Evolutionary conservation across 148 eudicot genomes (phyloP).

Genomic region (Rhododendron ferrugineum): DNA sequence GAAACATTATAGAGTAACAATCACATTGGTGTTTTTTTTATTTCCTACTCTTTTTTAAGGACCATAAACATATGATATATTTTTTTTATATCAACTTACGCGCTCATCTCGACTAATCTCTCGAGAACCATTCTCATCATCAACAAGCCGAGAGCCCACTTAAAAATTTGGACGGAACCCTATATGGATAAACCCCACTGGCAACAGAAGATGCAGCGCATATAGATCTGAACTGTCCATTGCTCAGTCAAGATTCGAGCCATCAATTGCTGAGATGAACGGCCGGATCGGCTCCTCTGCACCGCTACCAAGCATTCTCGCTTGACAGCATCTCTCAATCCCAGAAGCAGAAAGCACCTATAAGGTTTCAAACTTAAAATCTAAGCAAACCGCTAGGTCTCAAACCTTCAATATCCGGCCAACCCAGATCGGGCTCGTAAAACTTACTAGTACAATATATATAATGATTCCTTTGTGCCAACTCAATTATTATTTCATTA

Average conservation of each 20-base stretch:
- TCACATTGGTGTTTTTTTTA: neutral
- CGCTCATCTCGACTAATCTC: neutral
- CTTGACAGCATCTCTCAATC: too few relatives aligned
- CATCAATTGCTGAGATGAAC: too few relatives aligned
- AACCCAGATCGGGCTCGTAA: neutral
- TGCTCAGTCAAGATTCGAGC: too few relatives aligned
- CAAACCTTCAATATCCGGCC: neutral
- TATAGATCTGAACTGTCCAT: too few relatives aligned
- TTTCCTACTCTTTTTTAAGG: neutral
- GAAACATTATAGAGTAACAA: neutral
- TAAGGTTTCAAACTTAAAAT: neutral
- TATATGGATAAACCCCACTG: too few relatives aligned
- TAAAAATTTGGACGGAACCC: too few relatives aligned
- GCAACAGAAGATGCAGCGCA: too few relatives aligned
- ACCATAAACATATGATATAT: neutral
- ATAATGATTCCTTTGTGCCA: neutral
- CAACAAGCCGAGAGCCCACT: too few relatives aligned
- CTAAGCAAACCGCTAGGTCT: neutral
- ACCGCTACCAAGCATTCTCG: too few relatives aligned
- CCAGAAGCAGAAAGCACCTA: too few relatives aligned
- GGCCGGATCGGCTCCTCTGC: too few relatives aligned
- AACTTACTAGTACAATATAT: neutral
- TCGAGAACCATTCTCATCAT: too few relatives aligned
- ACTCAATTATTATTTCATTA: conserved; percentile 20
- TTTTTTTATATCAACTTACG: neutral